Conservation (phyloP, 805 yeast species). For the Teunomyces barrocoloradensis region DNA sequence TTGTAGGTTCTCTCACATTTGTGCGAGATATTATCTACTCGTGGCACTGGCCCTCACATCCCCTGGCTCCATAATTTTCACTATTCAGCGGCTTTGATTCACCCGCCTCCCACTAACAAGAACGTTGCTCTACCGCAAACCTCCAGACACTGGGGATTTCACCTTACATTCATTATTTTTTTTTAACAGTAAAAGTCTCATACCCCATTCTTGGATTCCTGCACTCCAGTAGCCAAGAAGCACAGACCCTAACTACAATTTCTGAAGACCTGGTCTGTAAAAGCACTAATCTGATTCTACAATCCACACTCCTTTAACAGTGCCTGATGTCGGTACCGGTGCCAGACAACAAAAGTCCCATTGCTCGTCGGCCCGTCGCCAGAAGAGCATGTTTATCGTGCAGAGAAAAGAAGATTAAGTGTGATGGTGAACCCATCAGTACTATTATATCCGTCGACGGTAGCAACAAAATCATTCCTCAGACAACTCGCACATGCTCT, state of each 20-base stretch:
- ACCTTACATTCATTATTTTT: too few species aligned
- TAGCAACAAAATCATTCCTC: conserved; percentile 12
- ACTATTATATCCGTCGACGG: conserved; percentile 15
- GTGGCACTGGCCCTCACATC: too few species aligned
- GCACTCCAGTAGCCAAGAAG: neutral
- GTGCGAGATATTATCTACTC: too few species aligned
- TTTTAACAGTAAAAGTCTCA: neutral
- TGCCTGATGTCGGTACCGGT: neutral
- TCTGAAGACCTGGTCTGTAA: too few species aligned
- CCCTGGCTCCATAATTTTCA: too few species aligned
- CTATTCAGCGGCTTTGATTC: too few species aligned
- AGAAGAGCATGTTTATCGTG: conserved; percentile 59
- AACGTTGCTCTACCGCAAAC: too few species aligned
- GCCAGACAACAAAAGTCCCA: conserved; percentile 2
- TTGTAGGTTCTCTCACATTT: too few species aligned
- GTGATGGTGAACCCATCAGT: conserved; percentile 54
- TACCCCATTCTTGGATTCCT: neutral
- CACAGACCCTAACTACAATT: neutral
- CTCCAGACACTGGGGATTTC: too few species aligned
- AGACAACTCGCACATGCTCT: conserved; percentile 33
- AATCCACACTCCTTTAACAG: neutral
- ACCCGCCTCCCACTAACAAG: too few species aligned
- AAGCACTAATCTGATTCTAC: neutral
- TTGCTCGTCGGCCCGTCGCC: conserved; percentile 9
- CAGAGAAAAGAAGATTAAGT: conserved; percentile 62